phyloP scores from a whole-genome alignment of 2,329 filamentous ascomycete species.

The Monilinia aucupariae region DNA sequence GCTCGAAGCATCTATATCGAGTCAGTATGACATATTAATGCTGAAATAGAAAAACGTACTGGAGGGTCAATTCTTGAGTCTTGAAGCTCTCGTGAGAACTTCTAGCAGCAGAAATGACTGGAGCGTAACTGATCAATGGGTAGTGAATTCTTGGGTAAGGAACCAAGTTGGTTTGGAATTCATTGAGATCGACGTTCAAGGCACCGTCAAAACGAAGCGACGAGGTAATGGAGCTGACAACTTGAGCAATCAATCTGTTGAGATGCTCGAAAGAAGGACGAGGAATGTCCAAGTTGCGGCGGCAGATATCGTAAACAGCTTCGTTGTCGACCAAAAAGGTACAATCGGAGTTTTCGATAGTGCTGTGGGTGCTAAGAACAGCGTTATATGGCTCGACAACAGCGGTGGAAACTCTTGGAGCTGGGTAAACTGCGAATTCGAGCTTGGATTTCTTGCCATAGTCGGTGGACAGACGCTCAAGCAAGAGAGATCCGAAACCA shows the following conservation, averaged over 20 bases:
- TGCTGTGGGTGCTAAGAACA: constrained; percentile 51
- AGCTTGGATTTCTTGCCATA: constrained; percentile 66
- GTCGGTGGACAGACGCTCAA: constrained; percentile 58
- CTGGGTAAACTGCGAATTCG: constrained; percentile 61
- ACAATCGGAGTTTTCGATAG: constrained; percentile 63
- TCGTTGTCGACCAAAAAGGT: constrained; percentile 66
- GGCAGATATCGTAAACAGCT: constrained; percentile 63
- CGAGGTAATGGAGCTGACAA: constrained; percentile 62
- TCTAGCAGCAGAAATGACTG: constrained; percentile 55
- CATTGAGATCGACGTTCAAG: constrained; percentile 62
- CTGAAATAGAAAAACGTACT: constrained; percentile 41
- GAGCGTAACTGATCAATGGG: constrained; percentile 60
- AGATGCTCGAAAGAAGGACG: constrained; percentile 60
- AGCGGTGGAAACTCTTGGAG: constrained; percentile 58
- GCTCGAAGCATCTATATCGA: constrained; percentile 50
- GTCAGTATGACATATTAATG: constrained; percentile 15
- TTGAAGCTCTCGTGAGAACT: constrained; percentile 63
- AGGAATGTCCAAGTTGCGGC: constrained; percentile 58
- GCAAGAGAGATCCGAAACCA: constrained; percentile 58
- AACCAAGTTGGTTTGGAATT: constrained; percentile 66
- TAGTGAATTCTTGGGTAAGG: constrained; percentile 65
- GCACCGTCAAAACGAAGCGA: constrained; percentile 61
- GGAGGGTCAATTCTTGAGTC: constrained; percentile 58
- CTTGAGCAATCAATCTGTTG: constrained; percentile 61
- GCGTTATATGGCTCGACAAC: constrained; percentile 66